Base-by-base conservation (phyloP, 148 eudicot genomes). In the Salicornia ramosissima region DNA sequence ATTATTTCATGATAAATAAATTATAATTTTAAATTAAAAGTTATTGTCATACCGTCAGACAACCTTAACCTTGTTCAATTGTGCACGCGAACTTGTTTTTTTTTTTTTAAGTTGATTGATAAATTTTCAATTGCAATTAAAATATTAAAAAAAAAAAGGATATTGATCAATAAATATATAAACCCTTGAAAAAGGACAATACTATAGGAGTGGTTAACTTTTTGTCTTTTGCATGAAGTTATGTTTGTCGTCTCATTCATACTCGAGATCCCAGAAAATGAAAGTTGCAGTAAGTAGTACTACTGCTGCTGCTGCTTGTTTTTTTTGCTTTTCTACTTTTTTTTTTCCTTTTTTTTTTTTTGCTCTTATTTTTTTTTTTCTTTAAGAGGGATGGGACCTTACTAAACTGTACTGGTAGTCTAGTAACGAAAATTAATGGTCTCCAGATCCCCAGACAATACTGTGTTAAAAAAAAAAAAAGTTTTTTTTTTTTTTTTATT, bases 361-460 rank as follows among this genome's bases (percentile, higher is more conserved):
- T 66, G 9, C 25, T 4, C 16, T 18, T 29, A 1, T 56, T 56
- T 40, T 64, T 22, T 3, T 43, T 43, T 31, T 43, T 66, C 26
- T 19, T 18, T 18, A 33, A 33, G 34, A 29, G 12, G 14, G 3
- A 10, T 59, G 66, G 72, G 77, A 68, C 72, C 77, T 54, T 63
- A 34, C 62, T 31, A 63, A 24, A 74, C 73, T 75, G 73, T 18
- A 74, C 73, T 75, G 73, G 24, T 75, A 61, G n/a, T n/a, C n/a
- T n/a, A n/a, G 68, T 75, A n/a, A 49, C n/a, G 24, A 25, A 70
- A 45, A 53, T 64, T 55, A 70, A 70, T 71, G 74, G 75, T 76
- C 79, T 76, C 74, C 71, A 76, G 67, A 70, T 76, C 71, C 71
- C 74, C 36, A 76, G 74, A 70, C 79, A 70, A 47, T 75, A 19